phyloP scores from a whole-genome alignment of 177 flowering plant genomes.

The Telopea speciosissima region DNA sequence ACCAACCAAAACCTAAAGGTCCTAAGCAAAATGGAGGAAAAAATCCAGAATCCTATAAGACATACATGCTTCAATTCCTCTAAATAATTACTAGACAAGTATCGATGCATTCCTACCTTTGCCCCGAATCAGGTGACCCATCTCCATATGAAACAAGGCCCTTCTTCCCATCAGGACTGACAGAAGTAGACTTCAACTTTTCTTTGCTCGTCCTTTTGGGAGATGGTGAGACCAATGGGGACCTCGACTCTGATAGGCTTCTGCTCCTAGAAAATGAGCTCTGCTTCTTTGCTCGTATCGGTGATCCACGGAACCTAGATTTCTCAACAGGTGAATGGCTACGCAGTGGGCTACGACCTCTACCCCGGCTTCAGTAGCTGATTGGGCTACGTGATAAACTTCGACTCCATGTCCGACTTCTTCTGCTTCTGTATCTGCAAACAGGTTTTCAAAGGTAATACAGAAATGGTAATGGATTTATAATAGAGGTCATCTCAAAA shows the following conservation, averaged over 20 bases:
- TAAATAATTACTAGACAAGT: background rate
- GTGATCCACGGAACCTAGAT: conserved; percentile 39
- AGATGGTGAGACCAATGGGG: conserved; percentile 44
- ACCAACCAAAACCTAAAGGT: background rate
- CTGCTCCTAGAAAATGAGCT: conserved; percentile 50
- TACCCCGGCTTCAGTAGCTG: conserved; percentile 30
- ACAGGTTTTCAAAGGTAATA: background rate
- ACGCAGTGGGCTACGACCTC: conserved; percentile 41
- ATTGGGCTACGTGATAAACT: conserved; percentile 65
- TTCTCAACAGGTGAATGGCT: conserved; percentile 56
- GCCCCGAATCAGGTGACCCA: conserved; percentile 60
- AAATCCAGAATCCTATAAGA: background rate
- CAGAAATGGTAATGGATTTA: no score
- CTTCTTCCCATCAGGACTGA: conserved; percentile 51
- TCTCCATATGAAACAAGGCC: conserved; percentile 83
- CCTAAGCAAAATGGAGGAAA: background rate
- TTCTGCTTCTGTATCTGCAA: conserved; percentile 60
- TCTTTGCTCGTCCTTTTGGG: conserved; percentile 30
- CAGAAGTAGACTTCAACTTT: conserved; percentile 57
- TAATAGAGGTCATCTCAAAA: no score
- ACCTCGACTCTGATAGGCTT: conserved; percentile 23
- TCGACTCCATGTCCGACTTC: conserved; percentile 63
- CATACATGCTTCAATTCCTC: background rate
- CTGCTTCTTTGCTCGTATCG: conserved; percentile 39
- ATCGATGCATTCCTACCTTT: conserved; percentile 17